phyloP scores from a whole-genome alignment of 208 protist genomes.

The Leishmania braziliensis region DNA sequence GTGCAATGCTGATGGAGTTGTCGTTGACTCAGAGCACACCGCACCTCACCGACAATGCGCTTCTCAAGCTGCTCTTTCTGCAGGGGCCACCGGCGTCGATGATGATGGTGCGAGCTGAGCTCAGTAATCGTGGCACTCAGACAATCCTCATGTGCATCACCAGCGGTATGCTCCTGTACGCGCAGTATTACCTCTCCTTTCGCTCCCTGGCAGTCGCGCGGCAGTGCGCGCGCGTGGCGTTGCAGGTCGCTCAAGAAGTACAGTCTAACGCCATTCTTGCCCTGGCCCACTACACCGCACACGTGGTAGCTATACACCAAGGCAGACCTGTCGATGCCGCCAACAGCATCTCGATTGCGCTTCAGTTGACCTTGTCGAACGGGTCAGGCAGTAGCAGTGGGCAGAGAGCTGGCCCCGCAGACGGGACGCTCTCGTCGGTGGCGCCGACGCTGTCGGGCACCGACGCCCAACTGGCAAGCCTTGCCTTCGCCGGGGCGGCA shows the following conservation, averaged over 20 bases:
- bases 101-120: slow-evolving; percentile 21
- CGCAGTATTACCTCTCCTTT: slow-evolving; percentile 70
- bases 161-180: slow-evolving; percentile 80
- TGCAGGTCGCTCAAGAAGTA: slow-evolving; percentile 80
- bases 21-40: slow-evolving; percentile 22
- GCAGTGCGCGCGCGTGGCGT: slow-evolving; percentile 65
- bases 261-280: slow-evolving; percentile 62
- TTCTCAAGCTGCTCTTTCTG: slow-evolving; percentile 37
- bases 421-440: neutral
- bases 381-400: neutral
- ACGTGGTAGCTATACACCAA: slow-evolving; percentile 55
- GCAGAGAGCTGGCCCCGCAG: neutral
- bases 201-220: slow-evolving; percentile 54
- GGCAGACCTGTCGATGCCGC: slow-evolving; percentile 61
- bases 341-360: slow-evolving; percentile 77
- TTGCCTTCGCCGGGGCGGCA: slow-evolving; percentile 60
- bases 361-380: slow-evolving; percentile 49
- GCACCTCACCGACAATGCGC: slow-evolving; percentile 38
- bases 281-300: slow-evolving; percentile 76
- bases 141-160: slow-evolving; percentile 74
- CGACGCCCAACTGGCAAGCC: slow-evolving; percentile 44
- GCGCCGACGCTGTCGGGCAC: neutral
- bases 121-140: slow-evolving; percentile 45
- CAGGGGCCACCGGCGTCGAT: slow-evolving; percentile 27
- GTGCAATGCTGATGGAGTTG: slow-evolving; percentile 29